Evolutionary conservation across 768 basidiomycete species (phyloP).

Genomic region (Termitomyces sp.): DNA sequence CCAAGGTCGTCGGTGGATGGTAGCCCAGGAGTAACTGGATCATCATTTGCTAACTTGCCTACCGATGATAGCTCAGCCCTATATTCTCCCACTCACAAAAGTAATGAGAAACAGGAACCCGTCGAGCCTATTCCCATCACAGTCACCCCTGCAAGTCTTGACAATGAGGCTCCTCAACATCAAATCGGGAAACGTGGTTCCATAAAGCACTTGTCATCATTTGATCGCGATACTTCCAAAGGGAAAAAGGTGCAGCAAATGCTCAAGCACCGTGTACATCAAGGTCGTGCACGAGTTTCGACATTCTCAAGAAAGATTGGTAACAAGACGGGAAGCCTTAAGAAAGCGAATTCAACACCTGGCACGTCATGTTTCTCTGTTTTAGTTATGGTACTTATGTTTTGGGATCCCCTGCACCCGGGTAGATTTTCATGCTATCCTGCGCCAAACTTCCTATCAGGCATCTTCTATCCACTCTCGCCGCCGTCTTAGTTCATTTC

Average conservation of each 20-base stretch:
- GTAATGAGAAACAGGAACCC: slow-evolving; percentile 9
- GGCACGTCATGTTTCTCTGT: slow-evolving; percentile 34
- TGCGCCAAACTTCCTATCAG: slow-evolving; percentile 59
- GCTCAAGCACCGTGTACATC: slow-evolving; percentile 68
- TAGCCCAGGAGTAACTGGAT: slow-evolving; percentile 5
- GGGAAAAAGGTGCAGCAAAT: slow-evolving; percentile 76
- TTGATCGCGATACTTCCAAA: slow-evolving; percentile 43
- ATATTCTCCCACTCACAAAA: neutral
- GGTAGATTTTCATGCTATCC: slow-evolving; percentile 64
- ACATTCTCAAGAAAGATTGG: slow-evolving; percentile 78
- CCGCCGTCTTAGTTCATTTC: slow-evolving; percentile 47
- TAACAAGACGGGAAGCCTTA: slow-evolving; percentile 46
- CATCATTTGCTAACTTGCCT: slow-evolving; percentile 6
- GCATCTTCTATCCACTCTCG: slow-evolving; percentile 84
- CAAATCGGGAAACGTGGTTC: slow-evolving; percentile 2
- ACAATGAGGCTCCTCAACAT: slow-evolving; percentile 10
- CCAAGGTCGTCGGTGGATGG: slow-evolving; percentile 16
- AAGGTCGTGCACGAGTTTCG: slow-evolving; percentile 65
- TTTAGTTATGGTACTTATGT: neutral
- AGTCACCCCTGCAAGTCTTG: slow-evolving; percentile 59
- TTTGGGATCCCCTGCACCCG: neutral
- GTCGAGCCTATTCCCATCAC: slow-evolving; percentile 44
- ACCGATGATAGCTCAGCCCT: neutral
- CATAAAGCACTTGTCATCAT: slow-evolving; percentile 32
- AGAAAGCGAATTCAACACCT: slow-evolving; percentile 63